Base-by-base conservation (phyloP, 495 filamentous ascomycete species). In the Tuber magnatum region DNA sequence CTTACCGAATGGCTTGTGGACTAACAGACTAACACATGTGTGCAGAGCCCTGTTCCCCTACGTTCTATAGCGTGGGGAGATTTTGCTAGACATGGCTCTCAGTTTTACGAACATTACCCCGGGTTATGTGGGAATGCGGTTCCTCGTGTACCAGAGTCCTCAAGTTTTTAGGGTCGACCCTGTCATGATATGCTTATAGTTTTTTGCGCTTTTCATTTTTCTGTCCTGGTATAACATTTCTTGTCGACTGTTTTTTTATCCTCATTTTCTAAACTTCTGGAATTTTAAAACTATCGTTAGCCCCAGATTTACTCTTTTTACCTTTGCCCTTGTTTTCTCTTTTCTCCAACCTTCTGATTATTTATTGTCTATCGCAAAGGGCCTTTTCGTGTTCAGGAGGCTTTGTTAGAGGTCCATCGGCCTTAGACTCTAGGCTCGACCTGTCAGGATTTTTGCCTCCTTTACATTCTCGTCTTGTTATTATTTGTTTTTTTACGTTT, bases 41-140 rank as follows among this genome's bases (percentile, higher is more conserved):
- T 65, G 76, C 39, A 90, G 89, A 65, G 85, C 88, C 42, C 75
- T 90, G 28, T 85, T 88, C 73, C 88, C 89, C 6, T 90, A 88
- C 76, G 84, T 90, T 35, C 75, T 84, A 65, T 84, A 79, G 77
- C 14, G 28, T 35, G 56, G 56, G 56, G 18, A 35, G 28, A 18
- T 65, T 65, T 65, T 65, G 56, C 56, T 4, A 65, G 28, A 35
- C 28, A 65, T 65, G 56, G 16, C 56, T 65, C 14, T 65, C n/a
- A 24, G 51, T 32, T 65, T 65, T 22, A 32, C 44, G 71, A 38
- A n/a, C n/a, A 70, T 28, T 73, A 38, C 70, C 56, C n/a, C 35
- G 32, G 73, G 14, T 32, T 71, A 71, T n/a, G 16, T 71, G 28
- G 39, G 68, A 48, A 71, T 46, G 73, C 24, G 40, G 71, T 74